Conservation (phyloP, 768 basidiomycete species). For the Sarcomyxa edulis region DNA sequence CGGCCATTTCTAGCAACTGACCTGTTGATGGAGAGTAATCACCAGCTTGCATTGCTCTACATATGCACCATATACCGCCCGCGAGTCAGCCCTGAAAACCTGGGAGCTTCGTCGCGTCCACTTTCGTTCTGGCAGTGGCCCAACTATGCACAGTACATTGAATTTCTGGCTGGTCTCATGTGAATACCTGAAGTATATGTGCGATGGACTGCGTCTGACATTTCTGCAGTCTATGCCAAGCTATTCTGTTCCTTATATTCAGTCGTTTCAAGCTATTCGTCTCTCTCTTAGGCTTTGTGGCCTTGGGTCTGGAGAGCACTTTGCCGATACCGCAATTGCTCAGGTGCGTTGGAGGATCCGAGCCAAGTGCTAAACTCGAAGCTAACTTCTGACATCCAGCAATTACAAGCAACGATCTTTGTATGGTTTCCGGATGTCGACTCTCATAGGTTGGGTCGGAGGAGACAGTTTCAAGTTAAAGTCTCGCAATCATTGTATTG, state of each 20-base stretch:
- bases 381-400: constrained; percentile 30
- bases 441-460: constrained; percentile 77
- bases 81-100: constrained; percentile 48
- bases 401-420: constrained; percentile 76
- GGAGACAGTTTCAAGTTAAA: constrained; percentile 82
- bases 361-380: constrained; percentile 3
- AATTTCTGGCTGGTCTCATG: constrained; percentile 80
- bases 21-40: neutral
- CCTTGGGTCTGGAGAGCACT: constrained; percentile 79
- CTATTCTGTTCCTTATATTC: constrained; percentile 73
- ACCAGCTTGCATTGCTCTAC: constrained; percentile 70
- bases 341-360: constrained; percentile 38
- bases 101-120: constrained; percentile 57
- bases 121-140: constrained; percentile 86
- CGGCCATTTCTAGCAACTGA: neutral
- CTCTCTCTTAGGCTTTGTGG: constrained; percentile 64
- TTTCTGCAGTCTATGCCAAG: constrained; percentile 48
- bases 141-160: constrained; percentile 71
- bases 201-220: constrained; percentile 1
- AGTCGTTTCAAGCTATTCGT: constrained; percentile 58
- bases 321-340: constrained; percentile 83
- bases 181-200: constrained; percentile 23
- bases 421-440: constrained; percentile 82
- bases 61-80: constrained; percentile 77
- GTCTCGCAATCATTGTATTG: constrained; percentile 5